Base-by-base conservation (phyloP, 305 asterid species). In the Fraxinus baroniana region DNA sequence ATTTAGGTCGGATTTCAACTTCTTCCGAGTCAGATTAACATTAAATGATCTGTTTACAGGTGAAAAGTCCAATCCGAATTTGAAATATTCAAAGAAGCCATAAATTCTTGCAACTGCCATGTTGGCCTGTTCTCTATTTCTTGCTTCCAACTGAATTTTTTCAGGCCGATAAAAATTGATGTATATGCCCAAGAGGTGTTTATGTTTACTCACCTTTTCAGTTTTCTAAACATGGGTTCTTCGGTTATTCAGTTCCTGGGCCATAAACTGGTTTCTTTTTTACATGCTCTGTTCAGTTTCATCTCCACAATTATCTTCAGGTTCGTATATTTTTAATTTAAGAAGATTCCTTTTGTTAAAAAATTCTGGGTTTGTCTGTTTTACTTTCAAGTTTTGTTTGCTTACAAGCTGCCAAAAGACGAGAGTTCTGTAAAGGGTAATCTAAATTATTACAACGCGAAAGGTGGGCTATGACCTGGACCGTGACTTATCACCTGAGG, bases 1-100 rank as follows among this genome's bases (percentile, higher is more conserved):
- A 81, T 83, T 92, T 94, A 87, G 97, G 95, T 94, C 91, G 89
- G 87, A 84, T 90, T 88, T 94, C 97, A 70, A 84, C 86, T 36
- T 91, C 93, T 76, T 83, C 82, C 46, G 81, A 77, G 84, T 87
- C 87, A 0, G 85, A 72, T 80, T 68, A 68, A 28, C 74, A 28
- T 68, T 24, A 68, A 68, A 10, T 37, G 74, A 68, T 80, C 49
- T 84, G 28, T 79, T 82, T 87, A 68, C 91, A 83, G 97, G 90
- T 94, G 80, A 78, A 2, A 13, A 72, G 96, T 92, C 97, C 37
- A 74, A 87, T 89, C 91, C 66, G 57, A 36, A 32, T 74, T 88
- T 86, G 84, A 88, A 85, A n/a, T 76, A 30, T 91, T 95, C 97
- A 91, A 91, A 81, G 26, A 33, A 39, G 84, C 78, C 89, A 91